Evolutionary conservation across 2,329 filamentous ascomycete species (phyloP), one percentile per base, ranked within the genome.

Genomic region (Penicillium sclerotigenum): DNA sequence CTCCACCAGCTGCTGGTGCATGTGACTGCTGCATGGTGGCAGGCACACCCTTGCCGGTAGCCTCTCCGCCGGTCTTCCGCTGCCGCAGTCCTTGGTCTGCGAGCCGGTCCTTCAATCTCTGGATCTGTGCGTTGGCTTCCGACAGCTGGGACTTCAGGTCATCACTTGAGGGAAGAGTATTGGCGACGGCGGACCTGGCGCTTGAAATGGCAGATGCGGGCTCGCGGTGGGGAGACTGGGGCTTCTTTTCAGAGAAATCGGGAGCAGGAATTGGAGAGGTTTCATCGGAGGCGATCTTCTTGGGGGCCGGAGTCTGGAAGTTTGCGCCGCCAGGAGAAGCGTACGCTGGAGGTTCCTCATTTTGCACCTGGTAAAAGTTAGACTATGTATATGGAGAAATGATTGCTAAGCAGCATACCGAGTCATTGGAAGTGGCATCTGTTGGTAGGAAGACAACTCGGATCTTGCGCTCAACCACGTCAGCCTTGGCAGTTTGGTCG

Each of bases 381-480:
- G 59, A 53, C 28, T 11, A 29, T 33, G 50, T 33, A 13, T 24
- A 49, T 46, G 24, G 5, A 34, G 29, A 33, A n/a, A 24, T 33
- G 22, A 24, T 46, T 34, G 24, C 10, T 24, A 14, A 42, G 49
- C 9, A 38, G 67, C 70, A 57, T 70, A 76, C 73, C 37, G 69
- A 61, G 56, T 74, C 74, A 56, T 75, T 77, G 26, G 68, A 59
- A 36, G 68, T 62, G 38, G 82, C 82, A 47, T 85, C 83, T 10
- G 87, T 80, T 46, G 88, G 76, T 40, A 97, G 81, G 81, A 93
- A 99, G 65, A 82, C 83, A 62, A 99, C 94, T 45, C 93, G 87
- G 65, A 99, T 99, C 82, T 97, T 99, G 80, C 88, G 90, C 80
- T 99, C 94, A 68, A 91, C 86, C 57, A 99, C 87, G 22, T 83